Evolutionary conservation across 106 monocot genomes (phyloP).

Genomic region (Dendrobium officinale): DNA sequence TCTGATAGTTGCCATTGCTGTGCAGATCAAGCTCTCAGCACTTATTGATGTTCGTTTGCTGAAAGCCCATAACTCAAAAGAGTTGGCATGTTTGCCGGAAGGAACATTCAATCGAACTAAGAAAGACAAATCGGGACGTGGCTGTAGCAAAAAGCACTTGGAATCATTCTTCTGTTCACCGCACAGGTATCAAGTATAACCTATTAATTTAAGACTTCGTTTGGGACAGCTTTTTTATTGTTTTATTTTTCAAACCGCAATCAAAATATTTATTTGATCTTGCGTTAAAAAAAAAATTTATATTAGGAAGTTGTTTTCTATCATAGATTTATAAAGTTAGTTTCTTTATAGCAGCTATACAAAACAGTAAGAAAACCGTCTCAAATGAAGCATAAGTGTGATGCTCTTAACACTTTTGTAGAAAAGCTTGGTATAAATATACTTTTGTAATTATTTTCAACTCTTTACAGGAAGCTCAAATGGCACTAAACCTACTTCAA

Average conservation of each 20-base stretch:
- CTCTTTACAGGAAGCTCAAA: neutral
- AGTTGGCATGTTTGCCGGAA: neutral
- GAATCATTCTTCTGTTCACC: neutral
- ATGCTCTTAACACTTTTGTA: neutral
- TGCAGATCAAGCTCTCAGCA: slow-evolving; percentile 1
- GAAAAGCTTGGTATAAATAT: neutral
- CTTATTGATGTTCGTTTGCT: slow-evolving; percentile 7
- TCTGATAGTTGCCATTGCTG: neutral
- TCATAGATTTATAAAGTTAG: neutral
- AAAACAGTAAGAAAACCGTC: neutral
- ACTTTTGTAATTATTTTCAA: neutral
- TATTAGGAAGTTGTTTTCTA: neutral
- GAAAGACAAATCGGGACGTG: neutral
- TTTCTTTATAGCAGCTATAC: neutral
- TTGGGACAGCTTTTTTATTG: neutral
- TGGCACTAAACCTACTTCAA: neutral
- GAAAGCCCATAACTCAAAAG: neutral
- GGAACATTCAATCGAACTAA: neutral
- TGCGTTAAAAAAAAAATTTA: neutral
- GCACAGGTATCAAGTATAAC: neutral
- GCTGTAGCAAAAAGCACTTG: neutral
- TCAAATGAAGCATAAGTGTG: no score
- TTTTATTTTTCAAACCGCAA: neutral
- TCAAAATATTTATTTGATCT: neutral
- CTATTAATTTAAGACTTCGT: neutral